These are phyloP conservation scores for Phytophthora boehmeriae DNA, from an alignment of 352 stramenopile species.

Conservation along the genomic window DNA sequence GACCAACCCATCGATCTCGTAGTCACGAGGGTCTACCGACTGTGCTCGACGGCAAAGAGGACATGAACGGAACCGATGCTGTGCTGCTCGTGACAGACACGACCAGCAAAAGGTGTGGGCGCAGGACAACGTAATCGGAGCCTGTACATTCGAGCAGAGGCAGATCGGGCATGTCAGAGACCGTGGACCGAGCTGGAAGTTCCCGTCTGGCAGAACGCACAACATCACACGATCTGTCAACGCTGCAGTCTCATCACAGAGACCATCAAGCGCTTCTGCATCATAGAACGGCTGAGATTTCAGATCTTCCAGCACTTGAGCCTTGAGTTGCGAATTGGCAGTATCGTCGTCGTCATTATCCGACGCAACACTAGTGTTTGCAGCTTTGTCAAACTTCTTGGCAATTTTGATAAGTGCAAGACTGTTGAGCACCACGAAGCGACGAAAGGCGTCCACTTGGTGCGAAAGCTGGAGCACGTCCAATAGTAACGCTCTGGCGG, in stretches of 20 bases:
- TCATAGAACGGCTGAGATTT: slow-evolving; percentile 75
- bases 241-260: slow-evolving; percentile 51
- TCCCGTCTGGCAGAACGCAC: slow-evolving; percentile 69
- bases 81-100: slow-evolving; percentile 71
- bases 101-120: slow-evolving; percentile 85
- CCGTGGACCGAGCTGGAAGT: slow-evolving; percentile 54
- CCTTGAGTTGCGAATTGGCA: slow-evolving; percentile 28
- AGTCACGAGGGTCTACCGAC: slow-evolving; percentile 80
- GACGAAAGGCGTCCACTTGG: slow-evolving; percentile 71
- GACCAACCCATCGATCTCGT: slow-evolving; percentile 77
- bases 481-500: slow-evolving; percentile 57
- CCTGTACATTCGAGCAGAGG: slow-evolving; percentile 64
- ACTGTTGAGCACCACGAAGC: slow-evolving; percentile 82
- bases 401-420: slow-evolving; percentile 82
- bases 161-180: slow-evolving; percentile 75
- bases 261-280: slow-evolving; percentile 50
- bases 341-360: slow-evolving; percentile 18
- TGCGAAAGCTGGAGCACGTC: slow-evolving; percentile 67
- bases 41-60: slow-evolving; percentile 73
- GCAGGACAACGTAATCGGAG: slow-evolving; percentile 72
- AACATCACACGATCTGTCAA: slow-evolving; percentile 77
- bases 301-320: slow-evolving; percentile 52
- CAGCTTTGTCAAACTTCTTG: slow-evolving; percentile 83
- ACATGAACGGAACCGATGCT: slow-evolving; percentile 79
- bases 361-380: slow-evolving; percentile 10